phyloP scores from a whole-genome alignment of 1,284 basidiomycete species.

The Ganoderma sinense region DNA sequence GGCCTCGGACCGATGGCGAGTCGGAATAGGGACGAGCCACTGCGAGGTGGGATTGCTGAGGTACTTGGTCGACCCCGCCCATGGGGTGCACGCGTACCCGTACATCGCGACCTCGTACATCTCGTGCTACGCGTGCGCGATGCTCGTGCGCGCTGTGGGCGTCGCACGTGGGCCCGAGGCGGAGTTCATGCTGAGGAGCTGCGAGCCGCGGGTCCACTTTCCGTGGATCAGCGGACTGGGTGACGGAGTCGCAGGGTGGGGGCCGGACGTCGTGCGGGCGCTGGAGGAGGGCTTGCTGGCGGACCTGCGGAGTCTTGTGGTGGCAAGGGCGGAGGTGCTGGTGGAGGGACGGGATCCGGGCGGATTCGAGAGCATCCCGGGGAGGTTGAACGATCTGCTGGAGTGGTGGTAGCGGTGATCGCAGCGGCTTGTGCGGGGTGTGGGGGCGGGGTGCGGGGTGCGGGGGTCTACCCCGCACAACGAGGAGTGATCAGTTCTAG shows the following conservation, averaged over 20 bases:
- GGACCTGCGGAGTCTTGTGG: not conserved
- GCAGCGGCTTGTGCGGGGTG: too few species aligned
- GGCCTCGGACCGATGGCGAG: too few species aligned
- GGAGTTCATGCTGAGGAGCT: not conserved
- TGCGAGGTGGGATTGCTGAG: not conserved
- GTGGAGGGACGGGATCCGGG: not conserved
- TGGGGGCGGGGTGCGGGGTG: too few species aligned
- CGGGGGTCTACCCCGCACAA: too few species aligned
- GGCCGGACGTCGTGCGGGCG: not conserved
- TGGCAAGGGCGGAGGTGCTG: not conserved
- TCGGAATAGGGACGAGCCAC: not conserved
- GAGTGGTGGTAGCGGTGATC: not conserved
- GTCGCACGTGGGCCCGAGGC: not conserved
- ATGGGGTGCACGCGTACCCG: not conserved
- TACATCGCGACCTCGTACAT: not conserved
- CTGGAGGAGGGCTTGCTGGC: not conserved
- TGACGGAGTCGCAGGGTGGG: not conserved
- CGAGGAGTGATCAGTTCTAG: too few species aligned
- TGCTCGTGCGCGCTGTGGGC: not conserved
- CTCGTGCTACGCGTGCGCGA: not conserved
- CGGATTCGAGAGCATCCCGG: not conserved
- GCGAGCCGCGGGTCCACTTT: not conserved
- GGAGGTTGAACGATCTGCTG: not conserved
- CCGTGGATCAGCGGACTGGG: not conserved
- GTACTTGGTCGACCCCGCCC: not conserved